These are phyloP conservation scores for Aspergillus alliaceus DNA, from an alignment of 2,329 filamentous ascomycete genomes.

Conservation along the genomic window DNA sequence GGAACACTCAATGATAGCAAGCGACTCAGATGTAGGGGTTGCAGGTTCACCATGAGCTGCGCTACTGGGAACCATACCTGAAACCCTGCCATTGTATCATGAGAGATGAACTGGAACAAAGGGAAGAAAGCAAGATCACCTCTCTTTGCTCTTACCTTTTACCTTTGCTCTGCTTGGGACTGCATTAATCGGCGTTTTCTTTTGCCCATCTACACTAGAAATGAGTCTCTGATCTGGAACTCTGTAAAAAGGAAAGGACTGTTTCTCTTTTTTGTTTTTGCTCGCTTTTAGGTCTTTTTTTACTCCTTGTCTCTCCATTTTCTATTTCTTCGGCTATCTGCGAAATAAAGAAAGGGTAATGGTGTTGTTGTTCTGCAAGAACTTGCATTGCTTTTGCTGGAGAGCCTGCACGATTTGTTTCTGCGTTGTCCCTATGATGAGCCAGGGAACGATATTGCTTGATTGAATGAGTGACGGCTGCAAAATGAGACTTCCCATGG, in stretches of 20 bases:
- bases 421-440: neutral
- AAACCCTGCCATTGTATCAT: conserved; percentile 20
- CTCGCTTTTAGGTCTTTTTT: neutral
- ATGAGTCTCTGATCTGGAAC: conserved; percentile 6
- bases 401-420: neutral
- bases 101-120: conserved; percentile 28
- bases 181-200: conserved; percentile 28
- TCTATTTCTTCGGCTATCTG: neutral
- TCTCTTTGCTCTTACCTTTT: conserved; percentile 1
- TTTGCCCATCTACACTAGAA: conserved; percentile 12
- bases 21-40: conserved; percentile 42
- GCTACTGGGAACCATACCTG: neutral
- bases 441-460: neutral
- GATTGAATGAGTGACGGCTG: conserved; percentile 2
- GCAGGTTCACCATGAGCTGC: conserved; percentile 34
- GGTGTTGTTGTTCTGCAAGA: neutral
- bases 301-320: neutral
- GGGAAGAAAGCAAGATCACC: neutral
- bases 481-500: neutral
- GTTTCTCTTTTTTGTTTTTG: neutral
- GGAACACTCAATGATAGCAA: conserved; percentile 41
- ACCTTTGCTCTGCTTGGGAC: conserved; percentile 11
- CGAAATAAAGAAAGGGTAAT: neutral
- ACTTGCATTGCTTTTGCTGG: neutral
- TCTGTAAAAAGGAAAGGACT: neutral